Conservation (phyloP, 1,284 basidiomycete genomes). For the Paramarasmius palmivorus region DNA sequence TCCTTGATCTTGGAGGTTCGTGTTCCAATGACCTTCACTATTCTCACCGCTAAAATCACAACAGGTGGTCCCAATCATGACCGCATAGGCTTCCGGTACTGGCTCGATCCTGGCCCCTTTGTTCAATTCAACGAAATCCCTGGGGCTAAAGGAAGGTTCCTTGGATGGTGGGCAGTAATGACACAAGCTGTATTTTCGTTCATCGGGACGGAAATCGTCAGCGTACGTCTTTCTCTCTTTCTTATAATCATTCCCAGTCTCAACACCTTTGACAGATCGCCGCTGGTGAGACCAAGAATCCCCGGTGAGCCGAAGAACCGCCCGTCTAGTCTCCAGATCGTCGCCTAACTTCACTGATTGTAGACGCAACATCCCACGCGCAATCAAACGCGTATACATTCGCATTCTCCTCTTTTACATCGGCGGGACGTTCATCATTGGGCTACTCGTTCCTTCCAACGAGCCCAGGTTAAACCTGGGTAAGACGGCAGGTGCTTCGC, state of each 20-base stretch:
- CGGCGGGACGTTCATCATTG: conserved; percentile 63
- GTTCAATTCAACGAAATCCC: conserved; percentile 52
- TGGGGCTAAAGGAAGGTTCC: conserved; percentile 65
- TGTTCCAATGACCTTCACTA: not conserved
- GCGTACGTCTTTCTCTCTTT: conserved; percentile 49
- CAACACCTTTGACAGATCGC: conserved; percentile 52
- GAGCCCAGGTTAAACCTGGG: conserved; percentile 54
- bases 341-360: not conserved
- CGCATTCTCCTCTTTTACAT: conserved; percentile 73
- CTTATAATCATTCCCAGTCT: not conserved
- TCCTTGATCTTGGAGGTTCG: conserved; percentile 74
- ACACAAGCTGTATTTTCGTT: conserved; percentile 84
- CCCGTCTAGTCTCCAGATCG: too few species aligned
- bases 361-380: conserved; percentile 61
- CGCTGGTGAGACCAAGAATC: conserved; percentile 77
- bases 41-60: not conserved
- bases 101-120: conserved; percentile 77
- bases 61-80: conserved; percentile 47
- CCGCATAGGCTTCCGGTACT: conserved; percentile 62
- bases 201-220: conserved; percentile 84
- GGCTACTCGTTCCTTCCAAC: conserved; percentile 75
- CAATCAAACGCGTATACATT: conserved; percentile 72
- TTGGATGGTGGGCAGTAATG: conserved; percentile 65
- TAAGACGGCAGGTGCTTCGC: conserved; percentile 63
- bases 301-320: conserved; percentile 39